These are phyloP conservation scores for Cladophialophora yegresii DNA, from an alignment of 2,329 filamentous ascomycete genomes.

Conservation along the genomic window DNA sequence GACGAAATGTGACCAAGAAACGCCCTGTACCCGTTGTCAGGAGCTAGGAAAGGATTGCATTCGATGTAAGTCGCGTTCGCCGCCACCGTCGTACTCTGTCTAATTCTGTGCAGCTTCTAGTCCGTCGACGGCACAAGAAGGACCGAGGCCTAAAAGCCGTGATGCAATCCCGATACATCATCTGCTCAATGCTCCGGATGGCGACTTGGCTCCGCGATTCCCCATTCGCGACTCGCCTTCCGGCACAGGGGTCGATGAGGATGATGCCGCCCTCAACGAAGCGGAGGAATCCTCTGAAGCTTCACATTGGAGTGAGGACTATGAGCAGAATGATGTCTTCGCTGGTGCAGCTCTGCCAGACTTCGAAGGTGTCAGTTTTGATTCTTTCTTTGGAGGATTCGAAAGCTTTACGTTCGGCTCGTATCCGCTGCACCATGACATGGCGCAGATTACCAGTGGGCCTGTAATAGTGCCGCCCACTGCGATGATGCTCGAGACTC, in stretches of 20 bases:
- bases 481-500: constrained; percentile 26
- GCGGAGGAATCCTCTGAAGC: constrained; percentile 29
- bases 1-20: constrained; percentile 33
- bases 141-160: constrained; percentile 24
- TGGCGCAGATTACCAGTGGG: constrained; percentile 17
- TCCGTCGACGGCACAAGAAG: constrained; percentile 15
- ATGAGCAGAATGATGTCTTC: constrained; percentile 26
- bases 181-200: constrained; percentile 27
- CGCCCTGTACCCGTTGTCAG: constrained; percentile 31
- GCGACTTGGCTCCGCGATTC: constrained; percentile 26
- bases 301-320: constrained; percentile 32
- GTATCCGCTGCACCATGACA: constrained; percentile 22
- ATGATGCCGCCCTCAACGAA: constrained; percentile 17
- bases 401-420: constrained; percentile 23
- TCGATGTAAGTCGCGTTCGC: constrained; percentile 27
- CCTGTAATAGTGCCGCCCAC: constrained; percentile 13
- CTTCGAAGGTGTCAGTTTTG: constrained; percentile 23
- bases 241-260: constrained; percentile 18
- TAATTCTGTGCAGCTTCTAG: constrained; percentile 13
- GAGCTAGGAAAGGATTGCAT: constrained; percentile 33
- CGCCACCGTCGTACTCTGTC: constrained; percentile 8
- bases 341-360: constrained; percentile 19
- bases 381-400: constrained; percentile 30
- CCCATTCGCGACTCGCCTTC: constrained; percentile 23
- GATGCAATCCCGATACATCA: constrained; percentile 33